Percentiles rank a stretch among this genome's conserved stretches.
Conservation (phyloP, 2,329 filamentous ascomycete species). For the Alternaria alternata region DNA sequence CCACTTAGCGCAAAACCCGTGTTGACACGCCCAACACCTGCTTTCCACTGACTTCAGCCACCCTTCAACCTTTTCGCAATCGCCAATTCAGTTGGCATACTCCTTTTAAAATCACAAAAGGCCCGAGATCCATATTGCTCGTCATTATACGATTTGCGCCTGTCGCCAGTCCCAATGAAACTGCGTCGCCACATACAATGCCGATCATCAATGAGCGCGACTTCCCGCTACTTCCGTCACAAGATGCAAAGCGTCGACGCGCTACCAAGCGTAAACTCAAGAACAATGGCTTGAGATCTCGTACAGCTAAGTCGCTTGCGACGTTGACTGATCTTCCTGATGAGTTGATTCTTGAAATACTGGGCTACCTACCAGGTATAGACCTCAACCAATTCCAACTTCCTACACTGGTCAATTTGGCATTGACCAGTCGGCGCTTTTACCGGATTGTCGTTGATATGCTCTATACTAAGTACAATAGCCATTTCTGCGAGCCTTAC, state of each 20-base stretch:
- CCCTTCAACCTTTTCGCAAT: background rate
- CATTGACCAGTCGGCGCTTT: constrained; percentile 32
- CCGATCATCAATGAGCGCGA: constrained; percentile 23
- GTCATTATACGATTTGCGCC: no score
- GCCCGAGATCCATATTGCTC: background rate
- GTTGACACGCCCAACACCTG: background rate
- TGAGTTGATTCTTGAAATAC: constrained; percentile 39
- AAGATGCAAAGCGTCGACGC: constrained; percentile 3
- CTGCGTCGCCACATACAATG: constrained; percentile 12
- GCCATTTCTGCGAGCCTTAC: constrained; percentile 35
- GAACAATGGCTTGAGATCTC: background rate
- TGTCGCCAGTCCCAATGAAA: background rate
- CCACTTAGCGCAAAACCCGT: constrained; percentile 1
- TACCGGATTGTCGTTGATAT: constrained; percentile 30
- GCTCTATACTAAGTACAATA: constrained; percentile 34
- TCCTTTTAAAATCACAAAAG: background rate
- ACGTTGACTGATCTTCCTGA: constrained; percentile 36
- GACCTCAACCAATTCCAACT: constrained; percentile 27
- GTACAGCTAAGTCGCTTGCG: background rate
- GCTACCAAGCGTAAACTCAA: background rate
- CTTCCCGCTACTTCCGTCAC: constrained; percentile 34
- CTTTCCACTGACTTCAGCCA: background rate
- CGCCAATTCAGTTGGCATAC: background rate
- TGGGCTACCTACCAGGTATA: constrained; percentile 31
- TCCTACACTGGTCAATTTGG: constrained; percentile 29